phyloP scores from a whole-genome alignment of 106 monocot genomes.

The Agapanthus africanus region DNA sequence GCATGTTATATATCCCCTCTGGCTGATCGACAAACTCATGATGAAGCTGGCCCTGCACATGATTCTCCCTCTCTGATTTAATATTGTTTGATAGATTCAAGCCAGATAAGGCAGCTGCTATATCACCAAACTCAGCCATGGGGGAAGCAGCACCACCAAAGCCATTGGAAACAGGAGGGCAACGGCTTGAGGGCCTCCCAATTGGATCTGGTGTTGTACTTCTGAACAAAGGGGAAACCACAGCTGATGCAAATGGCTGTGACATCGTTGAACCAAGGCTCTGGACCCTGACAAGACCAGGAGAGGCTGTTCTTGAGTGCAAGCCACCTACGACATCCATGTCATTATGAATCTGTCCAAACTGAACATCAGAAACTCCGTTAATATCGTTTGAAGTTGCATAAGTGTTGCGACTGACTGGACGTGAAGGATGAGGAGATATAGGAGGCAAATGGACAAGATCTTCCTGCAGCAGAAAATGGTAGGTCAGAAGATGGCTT shows the following conservation, averaged over 20 bases:
- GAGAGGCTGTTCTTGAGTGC: conserved; percentile 25
- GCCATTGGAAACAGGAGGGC: conserved; percentile 30
- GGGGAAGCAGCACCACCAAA: conserved; percentile 15
- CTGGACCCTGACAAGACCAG: conserved; percentile 37
- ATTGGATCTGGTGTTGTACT: conserved; percentile 41
- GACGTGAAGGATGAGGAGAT: conserved; percentile 27
- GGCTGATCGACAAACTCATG: conserved; percentile 17
- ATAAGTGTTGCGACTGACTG: conserved; percentile 30
- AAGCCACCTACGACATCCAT: conserved; percentile 17
- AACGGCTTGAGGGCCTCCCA: conserved; percentile 31
- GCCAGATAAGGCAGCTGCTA: conserved; percentile 39
- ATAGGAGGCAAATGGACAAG: conserved; percentile 20
- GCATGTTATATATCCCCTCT: conserved; percentile 9
- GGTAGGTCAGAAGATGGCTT: background rate
- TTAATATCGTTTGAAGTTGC: conserved; percentile 24
- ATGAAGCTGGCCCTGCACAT: conserved; percentile 11
- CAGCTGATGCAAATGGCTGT: conserved; percentile 38
- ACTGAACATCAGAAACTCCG: conserved; percentile 15
- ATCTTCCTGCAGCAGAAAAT: conserved; percentile 42
- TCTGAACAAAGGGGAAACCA: conserved; percentile 28
- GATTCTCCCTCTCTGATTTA: conserved; percentile 21
- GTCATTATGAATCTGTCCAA: conserved; percentile 19
- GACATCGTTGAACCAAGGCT: conserved; percentile 52
- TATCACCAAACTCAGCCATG: conserved; percentile 25
- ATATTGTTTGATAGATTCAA: conserved; percentile 40